A percentile compares a stretch with the other conserved stretches of the same genome.
Evolutionary conservation across 129 eudicot species (phyloP).

Genomic region (Silybum marianum): DNA sequence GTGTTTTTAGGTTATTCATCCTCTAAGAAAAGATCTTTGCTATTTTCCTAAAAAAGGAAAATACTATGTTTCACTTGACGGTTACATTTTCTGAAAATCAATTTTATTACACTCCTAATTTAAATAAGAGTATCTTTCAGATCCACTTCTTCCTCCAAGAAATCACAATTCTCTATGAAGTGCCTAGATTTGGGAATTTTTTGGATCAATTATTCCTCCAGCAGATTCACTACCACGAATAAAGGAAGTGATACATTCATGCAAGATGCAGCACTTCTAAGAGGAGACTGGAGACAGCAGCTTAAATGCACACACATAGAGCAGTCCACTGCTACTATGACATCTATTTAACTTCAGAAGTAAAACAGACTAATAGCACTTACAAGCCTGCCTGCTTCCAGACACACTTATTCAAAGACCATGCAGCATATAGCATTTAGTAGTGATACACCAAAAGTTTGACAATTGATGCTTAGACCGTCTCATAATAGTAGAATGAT

Average conservation of each 20-base stretch:
- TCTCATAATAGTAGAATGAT: conserved; percentile 15
- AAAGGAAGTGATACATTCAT: conserved; percentile 19
- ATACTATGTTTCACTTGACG: no score
- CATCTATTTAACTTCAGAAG: background rate
- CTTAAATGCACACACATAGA: conserved; percentile 8
- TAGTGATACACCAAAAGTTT: conserved; percentile 14
- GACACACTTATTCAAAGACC: conserved; percentile 10
- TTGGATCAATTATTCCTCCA: no score
- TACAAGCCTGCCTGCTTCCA: conserved; percentile 29
- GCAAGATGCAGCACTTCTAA: conserved; percentile 7
- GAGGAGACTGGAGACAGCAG: conserved; percentile 9
- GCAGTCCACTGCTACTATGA: background rate
- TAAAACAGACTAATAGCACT: conserved; percentile 5
- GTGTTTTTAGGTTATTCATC: no score
- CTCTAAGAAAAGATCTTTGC: no score
- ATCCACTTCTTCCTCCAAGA: no score
- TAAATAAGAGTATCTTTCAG: no score
- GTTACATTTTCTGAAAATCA: no score
- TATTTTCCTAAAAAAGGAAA: no score
- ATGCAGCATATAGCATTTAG: background rate
- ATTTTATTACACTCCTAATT: no score
- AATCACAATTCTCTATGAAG: no score
- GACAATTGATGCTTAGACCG: conserved; percentile 11
- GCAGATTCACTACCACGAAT: no score
- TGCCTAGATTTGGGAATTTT: no score